A percentile compares a stretch with the other conserved stretches of the same genome.
Evolutionary conservation across 345 rosid genomes (phyloP).

Genomic region (Lumnitzera littorea): DNA sequence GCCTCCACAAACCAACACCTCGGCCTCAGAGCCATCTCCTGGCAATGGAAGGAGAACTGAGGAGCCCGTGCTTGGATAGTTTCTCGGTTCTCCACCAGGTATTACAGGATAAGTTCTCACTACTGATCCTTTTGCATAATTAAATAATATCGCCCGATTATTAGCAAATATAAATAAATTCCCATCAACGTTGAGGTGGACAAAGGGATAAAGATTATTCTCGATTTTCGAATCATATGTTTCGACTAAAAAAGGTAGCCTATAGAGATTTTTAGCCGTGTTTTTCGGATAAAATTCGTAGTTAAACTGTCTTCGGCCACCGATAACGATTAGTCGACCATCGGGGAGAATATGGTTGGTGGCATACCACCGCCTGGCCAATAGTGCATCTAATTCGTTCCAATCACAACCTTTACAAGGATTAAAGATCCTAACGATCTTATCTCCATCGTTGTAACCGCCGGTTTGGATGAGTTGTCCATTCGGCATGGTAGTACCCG

Average conservation of each 20-base stretch:
- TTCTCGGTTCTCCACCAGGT: conserved; percentile 69
- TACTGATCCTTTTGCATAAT: conserved; percentile 37
- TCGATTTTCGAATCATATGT: conserved; percentile 41
- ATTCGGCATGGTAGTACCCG: conserved; percentile 53
- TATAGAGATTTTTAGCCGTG: conserved; percentile 15
- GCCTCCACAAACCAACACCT: conserved; percentile 78
- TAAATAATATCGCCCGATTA: conserved; percentile 55
- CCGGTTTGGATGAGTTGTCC: conserved; percentile 72
- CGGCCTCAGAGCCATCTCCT: conserved; percentile 26
- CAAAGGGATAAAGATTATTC: conserved; percentile 79
- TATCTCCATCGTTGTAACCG: conserved; percentile 35
- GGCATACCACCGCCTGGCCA: conserved; percentile 61
- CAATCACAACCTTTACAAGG: conserved; percentile 65
- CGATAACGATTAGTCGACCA: conserved; percentile 55
- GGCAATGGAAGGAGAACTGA: conserved; percentile 65
- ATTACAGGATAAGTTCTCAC: conserved; percentile 50
- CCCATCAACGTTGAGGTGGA: conserved; percentile 54
- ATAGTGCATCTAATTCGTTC: conserved; percentile 46
- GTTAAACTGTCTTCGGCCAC: conserved; percentile 57
- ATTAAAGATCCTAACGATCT: conserved; percentile 22
- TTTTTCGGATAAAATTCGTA: conserved; percentile 66
- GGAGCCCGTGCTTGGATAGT: conserved; percentile 80
- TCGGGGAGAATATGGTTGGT: conserved; percentile 68
- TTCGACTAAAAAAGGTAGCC: conserved; percentile 47
- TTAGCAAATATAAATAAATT: conserved; percentile 67